Conservation (phyloP, 768 basidiomycete genomes). For the Candolleomyces eurysporus region DNA sequence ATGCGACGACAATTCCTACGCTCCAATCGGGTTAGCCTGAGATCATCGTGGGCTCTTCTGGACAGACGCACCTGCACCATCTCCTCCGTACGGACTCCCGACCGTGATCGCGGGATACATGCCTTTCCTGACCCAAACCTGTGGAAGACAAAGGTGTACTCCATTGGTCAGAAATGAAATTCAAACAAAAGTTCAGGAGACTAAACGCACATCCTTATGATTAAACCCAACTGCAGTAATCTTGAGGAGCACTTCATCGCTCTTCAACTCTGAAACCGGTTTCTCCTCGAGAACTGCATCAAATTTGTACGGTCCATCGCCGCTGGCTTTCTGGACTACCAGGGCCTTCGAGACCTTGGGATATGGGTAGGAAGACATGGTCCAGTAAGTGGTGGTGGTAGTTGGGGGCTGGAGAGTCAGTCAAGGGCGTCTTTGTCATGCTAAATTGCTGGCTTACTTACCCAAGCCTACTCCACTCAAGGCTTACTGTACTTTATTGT, state of each 20-base stretch:
- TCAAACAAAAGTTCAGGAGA: neutral
- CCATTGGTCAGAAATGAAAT: neutral
- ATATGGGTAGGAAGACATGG: neutral
- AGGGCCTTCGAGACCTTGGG: conserved; percentile 4
- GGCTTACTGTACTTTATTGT: no score
- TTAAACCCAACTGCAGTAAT: conserved; percentile 75
- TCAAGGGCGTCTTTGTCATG: no score
- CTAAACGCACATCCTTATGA: conserved; percentile 59
- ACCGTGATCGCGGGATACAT: conserved; percentile 61
- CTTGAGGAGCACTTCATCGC: conserved; percentile 63
- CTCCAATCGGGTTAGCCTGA: no score
- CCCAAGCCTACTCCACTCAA: no score
- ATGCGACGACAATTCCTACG: conserved; percentile 62
- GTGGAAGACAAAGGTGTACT: neutral
- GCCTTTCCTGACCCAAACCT: conserved; percentile 77
- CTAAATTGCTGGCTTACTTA: no score
- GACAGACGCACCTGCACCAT: conserved; percentile 59
- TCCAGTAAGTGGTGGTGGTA: no score
- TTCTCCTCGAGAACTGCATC: conserved; percentile 53
- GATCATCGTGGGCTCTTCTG: conserved; percentile 10
- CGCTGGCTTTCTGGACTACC: conserved; percentile 1
- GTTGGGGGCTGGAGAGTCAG: no score
- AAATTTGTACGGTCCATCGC: conserved; percentile 19
- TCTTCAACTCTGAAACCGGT: conserved; percentile 48
- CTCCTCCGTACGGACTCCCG: conserved; percentile 64